Percentiles rank a stretch among this genome's conserved stretches.
These are phyloP conservation scores for Anaeromyces robustus DNA, from an alignment of 192 early-diverging fungal genomes.

Conservation along the genomic window DNA sequence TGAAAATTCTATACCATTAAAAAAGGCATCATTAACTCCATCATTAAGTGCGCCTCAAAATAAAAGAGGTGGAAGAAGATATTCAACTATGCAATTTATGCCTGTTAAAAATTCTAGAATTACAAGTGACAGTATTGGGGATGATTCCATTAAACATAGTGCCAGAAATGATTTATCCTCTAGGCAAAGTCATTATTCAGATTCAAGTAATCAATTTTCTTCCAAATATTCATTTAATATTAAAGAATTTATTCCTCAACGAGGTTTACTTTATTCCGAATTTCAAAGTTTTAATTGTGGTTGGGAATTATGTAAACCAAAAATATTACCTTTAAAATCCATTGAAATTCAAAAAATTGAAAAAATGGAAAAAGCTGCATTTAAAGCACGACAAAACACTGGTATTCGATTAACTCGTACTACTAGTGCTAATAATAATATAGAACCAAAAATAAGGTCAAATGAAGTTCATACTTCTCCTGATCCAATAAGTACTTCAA, in stretches of 20 bases:
- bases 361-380: not conserved
- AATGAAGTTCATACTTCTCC: not conserved
- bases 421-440: not conserved
- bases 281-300: not conserved
- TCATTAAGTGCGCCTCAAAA: not conserved
- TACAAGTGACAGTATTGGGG: not conserved
- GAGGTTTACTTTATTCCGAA: not conserved
- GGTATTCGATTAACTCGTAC: not conserved
- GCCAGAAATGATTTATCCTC: too few relatives aligned
- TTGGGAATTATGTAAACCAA: not conserved
- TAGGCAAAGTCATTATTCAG: not conserved
- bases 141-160: not conserved
- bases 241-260: not conserved
- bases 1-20: not conserved
- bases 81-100: not conserved
- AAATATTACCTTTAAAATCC: not conserved
- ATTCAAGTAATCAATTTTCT: not conserved
- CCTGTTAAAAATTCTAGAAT: not conserved
- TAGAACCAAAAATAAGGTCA: not conserved
- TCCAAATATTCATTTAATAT: not conserved
- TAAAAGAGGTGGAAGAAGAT: not conserved
- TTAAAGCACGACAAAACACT: not conserved
- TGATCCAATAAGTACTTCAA: too few relatives aligned
- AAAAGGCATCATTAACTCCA: not conserved
- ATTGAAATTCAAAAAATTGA: not conserved